Evolutionary conservation across 2,329 filamentous ascomycete species (phyloP).

Genomic region (Cadophora malorum): DNA sequence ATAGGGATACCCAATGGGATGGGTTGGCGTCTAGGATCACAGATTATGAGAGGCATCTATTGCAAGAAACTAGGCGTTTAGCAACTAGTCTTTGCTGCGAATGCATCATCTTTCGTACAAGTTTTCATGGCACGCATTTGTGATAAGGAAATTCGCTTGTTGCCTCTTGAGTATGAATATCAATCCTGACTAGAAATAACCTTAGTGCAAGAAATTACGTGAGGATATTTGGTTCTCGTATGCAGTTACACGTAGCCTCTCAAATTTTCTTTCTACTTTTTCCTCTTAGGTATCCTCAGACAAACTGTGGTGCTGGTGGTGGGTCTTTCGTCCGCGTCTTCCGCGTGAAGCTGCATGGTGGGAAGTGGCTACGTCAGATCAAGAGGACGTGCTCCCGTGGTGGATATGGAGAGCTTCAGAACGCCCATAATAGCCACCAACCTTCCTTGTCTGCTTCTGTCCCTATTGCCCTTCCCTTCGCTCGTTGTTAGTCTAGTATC

Average conservation of each 20-base stretch:
- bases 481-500: constrained; percentile 4
- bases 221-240: too few species aligned
- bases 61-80: neutral
- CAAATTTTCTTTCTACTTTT: too few species aligned
- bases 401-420: constrained; percentile 5
- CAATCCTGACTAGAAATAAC: too few species aligned
- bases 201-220: too few species aligned
- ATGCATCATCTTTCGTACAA: neutral
- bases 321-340: neutral
- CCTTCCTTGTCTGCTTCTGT: neutral
- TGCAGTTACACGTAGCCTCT: too few species aligned
- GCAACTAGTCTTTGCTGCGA: neutral
- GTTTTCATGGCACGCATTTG: neutral
- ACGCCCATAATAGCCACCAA: neutral
- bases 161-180: too few species aligned
- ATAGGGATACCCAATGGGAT: constrained; percentile 3
- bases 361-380: constrained; percentile 13
- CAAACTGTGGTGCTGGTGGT: neutral
- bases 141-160: too few species aligned
- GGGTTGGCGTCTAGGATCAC: neutral
- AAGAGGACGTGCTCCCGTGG: neutral
- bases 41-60: neutral
- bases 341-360: too few species aligned
- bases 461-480: neutral
- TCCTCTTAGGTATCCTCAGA: too few species aligned